These are phyloP conservation scores for Asterochloris sp. DNA, from an alignment of 139 green algal genomes.

Conservation along the genomic window DNA sequence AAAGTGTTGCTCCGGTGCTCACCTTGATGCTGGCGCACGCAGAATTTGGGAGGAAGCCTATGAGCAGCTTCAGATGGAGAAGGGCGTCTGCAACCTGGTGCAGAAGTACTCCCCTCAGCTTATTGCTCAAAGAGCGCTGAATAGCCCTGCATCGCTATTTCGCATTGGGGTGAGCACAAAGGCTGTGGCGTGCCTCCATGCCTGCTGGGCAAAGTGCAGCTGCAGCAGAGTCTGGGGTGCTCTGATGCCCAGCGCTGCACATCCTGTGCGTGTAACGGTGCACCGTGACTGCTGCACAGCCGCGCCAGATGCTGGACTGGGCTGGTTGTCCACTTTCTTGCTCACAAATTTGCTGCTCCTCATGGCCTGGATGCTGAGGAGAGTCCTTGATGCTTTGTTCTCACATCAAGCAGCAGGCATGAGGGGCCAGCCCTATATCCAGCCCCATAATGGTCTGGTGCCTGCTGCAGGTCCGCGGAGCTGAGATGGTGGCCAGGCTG, in stretches of 20 bases:
- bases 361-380: neutral
- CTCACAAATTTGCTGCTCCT: neutral
- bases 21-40: neutral
- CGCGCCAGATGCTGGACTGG: no score
- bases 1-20: no score
- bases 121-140: slow-evolving; percentile 20
- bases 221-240: no score
- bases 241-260: no score
- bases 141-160: slow-evolving; percentile 5
- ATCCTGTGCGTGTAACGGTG: no score
- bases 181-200: no score
- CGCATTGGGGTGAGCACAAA: slow-evolving; percentile 21
- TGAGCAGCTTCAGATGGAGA: slow-evolving; percentile 56
- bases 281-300: no score
- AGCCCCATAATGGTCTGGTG: neutral
- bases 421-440: neutral
- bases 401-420: neutral
- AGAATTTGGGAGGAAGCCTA: slow-evolving; percentile 37
- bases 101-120: slow-evolving; percentile 42
- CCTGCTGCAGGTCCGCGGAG: slow-evolving; percentile 29
- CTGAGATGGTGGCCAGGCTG: slow-evolving; percentile 41
- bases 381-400: neutral
- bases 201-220: no score
- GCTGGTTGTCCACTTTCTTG: neutral
- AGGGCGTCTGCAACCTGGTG: slow-evolving; percentile 39